Evolutionary conservation across 148 eudicot species (phyloP).

Genomic region (Arctostaphylos glauca): DNA sequence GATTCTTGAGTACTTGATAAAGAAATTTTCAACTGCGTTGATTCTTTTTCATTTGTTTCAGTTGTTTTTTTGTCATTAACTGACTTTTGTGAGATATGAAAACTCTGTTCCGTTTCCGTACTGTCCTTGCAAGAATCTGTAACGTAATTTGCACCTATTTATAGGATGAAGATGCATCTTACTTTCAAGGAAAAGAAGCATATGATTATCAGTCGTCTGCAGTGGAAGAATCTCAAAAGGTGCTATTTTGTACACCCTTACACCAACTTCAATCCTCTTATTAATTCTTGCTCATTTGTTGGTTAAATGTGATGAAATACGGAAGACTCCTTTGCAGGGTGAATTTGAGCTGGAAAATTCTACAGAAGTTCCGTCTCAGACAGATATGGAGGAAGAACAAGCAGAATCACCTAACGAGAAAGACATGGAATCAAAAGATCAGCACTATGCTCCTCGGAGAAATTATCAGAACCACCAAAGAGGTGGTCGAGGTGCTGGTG

Average conservation of each 20-base stretch:
- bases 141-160: slow-evolving; percentile 9
- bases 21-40: background rate
- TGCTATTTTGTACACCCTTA: slow-evolving; percentile 12
- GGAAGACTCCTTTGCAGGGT: slow-evolving; percentile 35
- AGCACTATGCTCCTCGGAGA: slow-evolving; percentile 41
- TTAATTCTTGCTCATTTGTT: background rate
- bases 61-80: background rate
- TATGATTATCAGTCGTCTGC: slow-evolving; percentile 39
- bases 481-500: slow-evolving; percentile 63
- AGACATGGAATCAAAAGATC: slow-evolving; percentile 38
- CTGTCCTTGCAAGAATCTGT: background rate
- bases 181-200: slow-evolving; percentile 46
- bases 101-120: background rate
- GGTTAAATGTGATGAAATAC: background rate
- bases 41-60: background rate
- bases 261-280: background rate
- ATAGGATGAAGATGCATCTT: slow-evolving; percentile 46
- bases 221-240: slow-evolving; percentile 56
- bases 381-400: slow-evolving; percentile 32
- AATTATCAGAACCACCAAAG: slow-evolving; percentile 40
- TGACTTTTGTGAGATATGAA: background rate
- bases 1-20: background rate
- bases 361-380: slow-evolving; percentile 34
- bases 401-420: slow-evolving; percentile 26
- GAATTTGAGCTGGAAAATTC: slow-evolving; percentile 36